Percentiles rank a stretch among this genome's conserved stretches.
Conservation (phyloP, 108 stramenopile genomes). For the Fragilariopsis cylindrus region DNA sequence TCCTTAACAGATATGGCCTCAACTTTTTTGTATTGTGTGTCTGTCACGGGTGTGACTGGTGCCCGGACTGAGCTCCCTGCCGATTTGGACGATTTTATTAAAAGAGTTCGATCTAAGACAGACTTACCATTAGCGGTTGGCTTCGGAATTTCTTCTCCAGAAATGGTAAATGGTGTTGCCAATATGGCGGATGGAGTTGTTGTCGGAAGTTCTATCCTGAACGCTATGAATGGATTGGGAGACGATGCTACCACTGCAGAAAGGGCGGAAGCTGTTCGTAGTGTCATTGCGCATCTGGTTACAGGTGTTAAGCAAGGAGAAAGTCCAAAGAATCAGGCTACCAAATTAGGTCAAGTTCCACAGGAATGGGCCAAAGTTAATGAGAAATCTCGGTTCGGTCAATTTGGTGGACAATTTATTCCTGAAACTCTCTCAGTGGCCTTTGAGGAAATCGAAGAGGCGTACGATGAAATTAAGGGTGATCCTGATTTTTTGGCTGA, state of each 20-base stretch:
- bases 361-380: slow-evolving; percentile 43
- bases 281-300: slow-evolving; percentile 63
- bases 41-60: slow-evolving; percentile 96
- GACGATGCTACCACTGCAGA: slow-evolving; percentile 69
- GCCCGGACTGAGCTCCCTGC: slow-evolving; percentile 76
- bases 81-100: slow-evolving; percentile 90
- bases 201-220: slow-evolving; percentile 95
- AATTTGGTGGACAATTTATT: slow-evolving; percentile 98
- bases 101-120: slow-evolving; percentile 84
- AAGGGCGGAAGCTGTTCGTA: slow-evolving; percentile 75
- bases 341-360: slow-evolving; percentile 68
- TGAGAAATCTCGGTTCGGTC: slow-evolving; percentile 75
- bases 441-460: slow-evolving; percentile 91
- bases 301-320: slow-evolving; percentile 70
- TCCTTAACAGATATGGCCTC: slow-evolving; percentile 84
- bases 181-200: slow-evolving; percentile 96
- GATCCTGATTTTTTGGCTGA: slow-evolving; percentile 94
- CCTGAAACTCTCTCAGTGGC: slow-evolving; percentile 97
- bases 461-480: slow-evolving; percentile 81
- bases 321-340: slow-evolving; percentile 70
- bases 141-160: slow-evolving; percentile 92
- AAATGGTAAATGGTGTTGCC: slow-evolving; percentile 90
- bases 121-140: slow-evolving; percentile 95
- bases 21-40: slow-evolving; percentile 97
- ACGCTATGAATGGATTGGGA: slow-evolving; percentile 82